phyloP scores from a whole-genome alignment of 139 green algal genomes.

The Micractinium conductrix region DNA sequence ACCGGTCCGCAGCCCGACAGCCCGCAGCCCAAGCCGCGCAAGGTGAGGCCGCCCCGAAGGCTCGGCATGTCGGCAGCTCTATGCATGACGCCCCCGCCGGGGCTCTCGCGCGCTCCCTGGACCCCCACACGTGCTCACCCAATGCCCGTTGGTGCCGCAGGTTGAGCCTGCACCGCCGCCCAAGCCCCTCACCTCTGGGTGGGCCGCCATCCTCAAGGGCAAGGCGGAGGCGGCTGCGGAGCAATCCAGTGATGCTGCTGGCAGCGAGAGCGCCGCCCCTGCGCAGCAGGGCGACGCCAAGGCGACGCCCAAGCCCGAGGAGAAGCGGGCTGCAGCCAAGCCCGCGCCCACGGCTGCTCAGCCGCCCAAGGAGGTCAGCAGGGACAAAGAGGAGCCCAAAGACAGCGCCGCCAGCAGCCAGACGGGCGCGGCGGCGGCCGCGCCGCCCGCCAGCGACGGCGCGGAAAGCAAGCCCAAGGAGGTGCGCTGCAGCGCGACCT shows the following conservation, averaged over 20 bases:
- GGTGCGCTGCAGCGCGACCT: background rate
- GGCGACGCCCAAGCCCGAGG: background rate
- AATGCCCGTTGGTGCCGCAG: background rate
- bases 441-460: background rate
- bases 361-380: too few relatives aligned
- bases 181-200: constrained; percentile 32
- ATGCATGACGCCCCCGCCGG: constrained; percentile 9
- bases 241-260: background rate
- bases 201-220: constrained; percentile 40
- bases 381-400: background rate
- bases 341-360: background rate
- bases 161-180: constrained; percentile 12
- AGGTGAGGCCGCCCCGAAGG: too few relatives aligned
- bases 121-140: background rate
- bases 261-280: background rate
- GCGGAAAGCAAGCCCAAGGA: constrained; percentile 20
- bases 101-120: background rate
- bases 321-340: background rate
- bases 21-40: background rate
- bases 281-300: background rate
- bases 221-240: background rate
- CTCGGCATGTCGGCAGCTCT: background rate
- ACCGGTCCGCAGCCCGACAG: background rate
- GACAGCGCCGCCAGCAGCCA: background rate
- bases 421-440: background rate